Evolutionary conservation across 805 yeast species (phyloP).

Genomic region (Pachysolen tannophilus): DNA sequence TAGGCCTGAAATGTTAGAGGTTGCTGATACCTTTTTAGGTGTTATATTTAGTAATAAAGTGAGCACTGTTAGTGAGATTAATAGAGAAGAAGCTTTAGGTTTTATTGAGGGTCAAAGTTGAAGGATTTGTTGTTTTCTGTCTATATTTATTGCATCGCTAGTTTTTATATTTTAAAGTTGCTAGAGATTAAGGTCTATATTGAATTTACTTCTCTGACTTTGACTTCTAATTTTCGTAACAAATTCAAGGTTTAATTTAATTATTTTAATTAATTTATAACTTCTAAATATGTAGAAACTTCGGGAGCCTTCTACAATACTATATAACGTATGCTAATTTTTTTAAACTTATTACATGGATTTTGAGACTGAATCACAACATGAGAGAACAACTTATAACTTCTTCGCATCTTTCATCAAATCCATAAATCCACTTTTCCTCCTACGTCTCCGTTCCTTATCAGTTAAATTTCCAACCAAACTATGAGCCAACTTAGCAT

Average conservation of each 20-base stretch:
- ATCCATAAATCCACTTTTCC: constrained; percentile 39
- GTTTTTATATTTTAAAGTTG: not conserved
- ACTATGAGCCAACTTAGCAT: constrained; percentile 35
- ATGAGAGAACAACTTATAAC: too few relatives aligned
- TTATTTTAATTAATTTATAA: too few relatives aligned
- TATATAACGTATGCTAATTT: too few relatives aligned
- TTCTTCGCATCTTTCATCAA: constrained; percentile 37
- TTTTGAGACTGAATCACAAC: too few relatives aligned
- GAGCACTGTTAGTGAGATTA: constrained; percentile 67
- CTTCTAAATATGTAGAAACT: too few relatives aligned
- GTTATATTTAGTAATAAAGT: constrained; percentile 79
- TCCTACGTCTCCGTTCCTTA: constrained; percentile 15
- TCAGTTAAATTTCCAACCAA: constrained; percentile 28
- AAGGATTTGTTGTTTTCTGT: not conserved
- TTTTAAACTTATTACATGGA: too few relatives aligned
- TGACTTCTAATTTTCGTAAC: not conserved
- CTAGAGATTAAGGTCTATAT: not conserved
- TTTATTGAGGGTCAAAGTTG: constrained; percentile 67
- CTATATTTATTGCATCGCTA: not conserved
- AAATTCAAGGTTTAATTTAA: too few relatives aligned
- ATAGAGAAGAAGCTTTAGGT: constrained; percentile 65
- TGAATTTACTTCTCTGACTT: not conserved
- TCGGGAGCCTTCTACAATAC: too few relatives aligned
- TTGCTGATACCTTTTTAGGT: constrained; percentile 82
- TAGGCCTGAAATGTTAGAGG: constrained; percentile 84